Evolutionary conservation across 768 basidiomycete species (phyloP).

Genomic region (Auricularia sp.): DNA sequence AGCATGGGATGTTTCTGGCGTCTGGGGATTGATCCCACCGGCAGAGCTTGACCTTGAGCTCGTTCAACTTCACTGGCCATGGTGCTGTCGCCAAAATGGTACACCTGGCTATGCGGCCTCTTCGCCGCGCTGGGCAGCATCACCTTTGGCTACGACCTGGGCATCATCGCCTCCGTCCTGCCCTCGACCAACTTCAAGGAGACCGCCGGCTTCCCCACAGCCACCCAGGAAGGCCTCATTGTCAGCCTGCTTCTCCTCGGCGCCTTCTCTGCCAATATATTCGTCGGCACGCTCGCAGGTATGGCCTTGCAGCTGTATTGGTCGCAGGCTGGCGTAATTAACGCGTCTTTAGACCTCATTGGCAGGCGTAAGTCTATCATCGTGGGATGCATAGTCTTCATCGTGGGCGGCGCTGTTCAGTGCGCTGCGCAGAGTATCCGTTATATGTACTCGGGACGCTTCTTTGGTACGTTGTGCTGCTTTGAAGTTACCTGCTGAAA

Average conservation of each 20-base stretch:
- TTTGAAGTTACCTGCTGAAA: too few species aligned
- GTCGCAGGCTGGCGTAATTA: too few species aligned
- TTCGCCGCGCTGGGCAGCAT: conserved; percentile 30
- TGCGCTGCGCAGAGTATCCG: conserved; percentile 37
- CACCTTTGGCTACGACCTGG: conserved; percentile 42
- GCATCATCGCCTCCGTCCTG: conserved; percentile 40
- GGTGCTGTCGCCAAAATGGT: conserved; percentile 36
- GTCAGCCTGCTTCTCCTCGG: conserved; percentile 23
- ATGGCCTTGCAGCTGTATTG: conserved; percentile 21
- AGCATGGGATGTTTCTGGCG: too few species aligned
- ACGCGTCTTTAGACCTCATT: not conserved
- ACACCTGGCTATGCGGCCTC: conserved; percentile 44
- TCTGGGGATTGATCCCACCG: too few species aligned
- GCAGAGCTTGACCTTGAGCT: not conserved
- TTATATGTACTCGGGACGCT: conserved; percentile 41
- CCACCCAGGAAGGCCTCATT: conserved; percentile 31
- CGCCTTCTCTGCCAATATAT: conserved; percentile 32
- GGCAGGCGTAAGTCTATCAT: not conserved
- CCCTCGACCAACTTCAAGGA: conserved; percentile 11
- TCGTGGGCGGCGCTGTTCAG: conserved; percentile 37
- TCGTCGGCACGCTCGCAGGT: conserved; percentile 33
- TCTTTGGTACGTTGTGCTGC: conserved; percentile 24
- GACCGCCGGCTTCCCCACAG: conserved; percentile 28
- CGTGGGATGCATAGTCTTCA: not conserved
- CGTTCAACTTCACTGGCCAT: conserved; percentile 12